These are phyloP conservation scores for Ceratocystis smalleyi DNA, from an alignment of 2,329 filamentous ascomycete genomes.

Conservation along the genomic window DNA sequence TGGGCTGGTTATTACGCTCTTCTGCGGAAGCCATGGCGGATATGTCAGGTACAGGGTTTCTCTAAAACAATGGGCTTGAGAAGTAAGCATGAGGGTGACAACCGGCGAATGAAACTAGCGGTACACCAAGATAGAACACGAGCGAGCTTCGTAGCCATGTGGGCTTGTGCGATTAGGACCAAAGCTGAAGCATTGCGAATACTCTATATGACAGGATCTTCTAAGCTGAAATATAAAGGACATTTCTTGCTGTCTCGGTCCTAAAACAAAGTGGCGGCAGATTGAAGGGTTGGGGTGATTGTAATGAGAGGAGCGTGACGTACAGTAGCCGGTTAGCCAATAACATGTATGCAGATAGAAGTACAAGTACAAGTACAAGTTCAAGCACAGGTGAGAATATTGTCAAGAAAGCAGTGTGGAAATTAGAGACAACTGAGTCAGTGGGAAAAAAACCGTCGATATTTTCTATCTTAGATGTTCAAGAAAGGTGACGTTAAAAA, in stretches of 20 bases:
- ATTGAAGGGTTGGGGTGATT: not conserved
- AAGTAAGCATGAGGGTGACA: not conserved
- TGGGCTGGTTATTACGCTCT: slow-evolving; percentile 47
- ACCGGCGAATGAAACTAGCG: not conserved
- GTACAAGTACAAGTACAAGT: not conserved
- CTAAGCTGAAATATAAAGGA: not conserved
- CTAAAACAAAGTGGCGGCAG: not conserved
- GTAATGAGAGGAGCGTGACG: not conserved
- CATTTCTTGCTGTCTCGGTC: not conserved
- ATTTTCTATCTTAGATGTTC: not conserved
- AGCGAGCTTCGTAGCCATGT: not conserved
- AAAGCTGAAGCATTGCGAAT: not conserved
- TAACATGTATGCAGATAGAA: not conserved
- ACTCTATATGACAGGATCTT: too few species aligned
- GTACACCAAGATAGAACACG: not conserved
- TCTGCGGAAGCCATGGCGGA: slow-evolving; percentile 31
- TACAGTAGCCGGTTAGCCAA: not conserved
- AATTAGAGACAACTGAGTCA: not conserved
- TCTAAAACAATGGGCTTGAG: not conserved
- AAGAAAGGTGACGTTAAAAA: not conserved
- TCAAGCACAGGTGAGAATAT: not conserved
- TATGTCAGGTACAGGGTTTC: slow-evolving; percentile 8
- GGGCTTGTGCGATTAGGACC: not conserved
- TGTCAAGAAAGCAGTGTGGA: not conserved
- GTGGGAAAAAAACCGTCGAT: not conserved